Evolutionary conservation across 768 basidiomycete genomes (phyloP).

Genomic region (Suillus weaverae): DNA sequence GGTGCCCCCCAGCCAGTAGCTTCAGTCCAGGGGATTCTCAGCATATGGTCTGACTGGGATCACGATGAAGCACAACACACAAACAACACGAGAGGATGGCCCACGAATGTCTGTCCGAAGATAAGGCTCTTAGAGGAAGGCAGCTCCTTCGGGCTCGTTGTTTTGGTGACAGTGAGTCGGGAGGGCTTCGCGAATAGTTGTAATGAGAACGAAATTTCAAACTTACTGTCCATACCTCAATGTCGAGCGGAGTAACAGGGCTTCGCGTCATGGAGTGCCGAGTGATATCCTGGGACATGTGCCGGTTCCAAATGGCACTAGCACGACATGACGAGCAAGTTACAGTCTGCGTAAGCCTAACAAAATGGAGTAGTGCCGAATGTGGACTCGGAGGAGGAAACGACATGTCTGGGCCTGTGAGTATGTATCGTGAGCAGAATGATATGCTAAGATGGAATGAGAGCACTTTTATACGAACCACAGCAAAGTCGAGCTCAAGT

Average conservation of each 20-base stretch:
- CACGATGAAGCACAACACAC: constrained; percentile 11
- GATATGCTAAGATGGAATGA: neutral
- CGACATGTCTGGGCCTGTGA: constrained; percentile 19
- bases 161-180: constrained; percentile 49
- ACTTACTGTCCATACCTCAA: constrained; percentile 43
- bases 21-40: constrained; percentile 74
- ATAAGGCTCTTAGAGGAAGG: constrained; percentile 69
- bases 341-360: constrained; percentile 7
- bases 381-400: constrained; percentile 9
- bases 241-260: constrained; percentile 42
- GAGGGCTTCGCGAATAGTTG: constrained; percentile 43
- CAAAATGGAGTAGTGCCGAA: constrained; percentile 11
- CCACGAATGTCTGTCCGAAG: constrained; percentile 85
- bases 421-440: neutral
- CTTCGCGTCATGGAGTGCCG: constrained; percentile 53
- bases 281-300: constrained; percentile 13
- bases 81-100: constrained; percentile 24
- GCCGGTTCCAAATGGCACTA: constrained; percentile 8
- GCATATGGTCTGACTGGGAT: constrained; percentile 80
- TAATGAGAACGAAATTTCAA: neutral
- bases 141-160: constrained; percentile 52
- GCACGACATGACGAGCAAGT: constrained; percentile 9
- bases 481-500: neutral
- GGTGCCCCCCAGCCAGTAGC: constrained; percentile 80
- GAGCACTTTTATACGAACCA: neutral